Conservation (phyloP, 805 yeast genomes). For the Scheffersomyces stipitis region DNA sequence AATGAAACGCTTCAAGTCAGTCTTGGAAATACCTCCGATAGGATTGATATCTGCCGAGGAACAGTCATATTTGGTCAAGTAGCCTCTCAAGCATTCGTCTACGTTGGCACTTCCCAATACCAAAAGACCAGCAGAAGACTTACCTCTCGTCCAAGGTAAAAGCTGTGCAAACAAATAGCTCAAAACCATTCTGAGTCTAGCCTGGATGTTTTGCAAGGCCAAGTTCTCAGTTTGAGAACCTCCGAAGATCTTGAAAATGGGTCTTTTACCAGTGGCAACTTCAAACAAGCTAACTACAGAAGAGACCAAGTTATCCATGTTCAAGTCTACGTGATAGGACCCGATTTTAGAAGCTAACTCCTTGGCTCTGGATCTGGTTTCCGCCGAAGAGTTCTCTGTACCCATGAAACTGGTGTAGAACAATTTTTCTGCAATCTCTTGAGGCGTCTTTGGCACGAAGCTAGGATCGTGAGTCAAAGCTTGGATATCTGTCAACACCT, state of each 20-base stretch:
- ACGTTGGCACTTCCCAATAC: conserved; percentile 97
- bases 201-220: conserved; percentile 96
- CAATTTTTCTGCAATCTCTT: conserved; percentile 69
- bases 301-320: conserved; percentile 81
- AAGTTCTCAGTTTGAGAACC: conserved; percentile 89
- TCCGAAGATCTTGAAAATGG: conserved; percentile 88
- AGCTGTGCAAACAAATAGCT: conserved; percentile 92
- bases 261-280: conserved; percentile 86
- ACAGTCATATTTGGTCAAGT: conserved; percentile 94
- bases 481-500: conserved; percentile 77
- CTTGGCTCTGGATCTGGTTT: conserved; percentile 81
- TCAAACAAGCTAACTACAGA: conserved; percentile 78
- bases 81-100: conserved; percentile 94
- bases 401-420: conserved; percentile 97
- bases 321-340: conserved; percentile 85
- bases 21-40: conserved; percentile 97
- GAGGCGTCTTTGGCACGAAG: conserved; percentile 73
- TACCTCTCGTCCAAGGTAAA: conserved; percentile 89
- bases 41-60: conserved; percentile 98
- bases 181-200: conserved; percentile 91
- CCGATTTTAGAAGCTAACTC: conserved; percentile 75
- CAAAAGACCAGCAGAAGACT: conserved; percentile 69
- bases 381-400: conserved; percentile 84
- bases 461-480: conserved; percentile 55
- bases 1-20: conserved; percentile 85